These are phyloP conservation scores for Geranium rotundifolium DNA, from an alignment of 345 rosid species.

Conservation along the genomic window DNA sequence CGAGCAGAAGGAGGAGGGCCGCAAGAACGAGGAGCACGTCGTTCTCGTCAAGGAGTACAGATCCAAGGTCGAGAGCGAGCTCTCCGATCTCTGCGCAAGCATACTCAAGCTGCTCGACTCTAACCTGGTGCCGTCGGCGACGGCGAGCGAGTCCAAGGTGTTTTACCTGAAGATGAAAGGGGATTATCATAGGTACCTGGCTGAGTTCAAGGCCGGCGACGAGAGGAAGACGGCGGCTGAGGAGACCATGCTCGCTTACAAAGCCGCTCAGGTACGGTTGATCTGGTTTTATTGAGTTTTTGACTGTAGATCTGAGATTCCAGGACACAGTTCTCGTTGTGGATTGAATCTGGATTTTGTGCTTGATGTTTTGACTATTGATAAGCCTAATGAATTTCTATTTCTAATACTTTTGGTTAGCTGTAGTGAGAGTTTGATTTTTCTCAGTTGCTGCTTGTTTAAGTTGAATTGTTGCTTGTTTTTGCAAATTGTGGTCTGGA, in stretches of 20 bases:
- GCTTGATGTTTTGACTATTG: no score
- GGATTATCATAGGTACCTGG: conserved; percentile 77
- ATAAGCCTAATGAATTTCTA: no score
- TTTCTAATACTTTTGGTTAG: no score
- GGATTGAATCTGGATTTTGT: no score
- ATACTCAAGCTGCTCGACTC: conserved; percentile 76
- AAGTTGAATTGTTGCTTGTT: no score
- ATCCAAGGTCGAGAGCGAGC: conserved; percentile 69
- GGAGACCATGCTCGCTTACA: conserved; percentile 73
- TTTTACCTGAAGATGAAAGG: conserved; percentile 92
- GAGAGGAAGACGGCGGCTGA: conserved; percentile 90
- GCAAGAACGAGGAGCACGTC: conserved; percentile 87
- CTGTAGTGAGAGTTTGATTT: no score
- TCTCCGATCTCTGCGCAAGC: conserved; percentile 62
- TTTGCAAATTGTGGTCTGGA: no score
- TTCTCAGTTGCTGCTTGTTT: no score
- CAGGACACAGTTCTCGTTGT: no score
- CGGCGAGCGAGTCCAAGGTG: conserved; percentile 72
- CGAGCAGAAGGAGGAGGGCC: conserved; percentile 87
- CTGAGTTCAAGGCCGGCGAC: conserved; percentile 72
- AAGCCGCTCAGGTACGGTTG: conserved; percentile 37
- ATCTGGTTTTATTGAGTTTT: no score
- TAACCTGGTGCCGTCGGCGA: conserved; percentile 55
- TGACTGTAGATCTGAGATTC: no score
- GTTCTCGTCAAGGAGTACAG: conserved; percentile 70